Percentiles rank a stretch among this genome's conserved stretches.
phyloP scores from a whole-genome alignment of 2,329 filamentous ascomycete species.

The Sphaerostilbella broomeana region DNA sequence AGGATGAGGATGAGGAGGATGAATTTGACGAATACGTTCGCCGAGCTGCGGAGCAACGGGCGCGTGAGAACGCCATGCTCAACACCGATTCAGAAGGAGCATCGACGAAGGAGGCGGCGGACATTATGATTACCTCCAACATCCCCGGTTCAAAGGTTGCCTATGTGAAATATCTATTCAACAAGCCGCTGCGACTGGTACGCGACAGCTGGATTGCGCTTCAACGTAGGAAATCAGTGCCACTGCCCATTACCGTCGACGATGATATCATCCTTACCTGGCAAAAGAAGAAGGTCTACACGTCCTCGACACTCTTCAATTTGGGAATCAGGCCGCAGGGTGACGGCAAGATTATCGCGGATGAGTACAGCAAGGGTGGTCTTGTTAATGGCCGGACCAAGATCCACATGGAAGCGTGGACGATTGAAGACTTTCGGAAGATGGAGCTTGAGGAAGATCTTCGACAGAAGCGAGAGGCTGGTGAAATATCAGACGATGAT shows the following conservation, averaged over 20 bases:
- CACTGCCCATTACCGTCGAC: conserved; percentile 34
- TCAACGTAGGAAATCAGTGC: conserved; percentile 41
- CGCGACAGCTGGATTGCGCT: conserved; percentile 62
- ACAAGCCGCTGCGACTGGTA: conserved; percentile 60
- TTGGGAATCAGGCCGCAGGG: conserved; percentile 51
- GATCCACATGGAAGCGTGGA: conserved; percentile 75
- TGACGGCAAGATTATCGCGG: conserved; percentile 36
- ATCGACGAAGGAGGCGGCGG: conserved; percentile 22
- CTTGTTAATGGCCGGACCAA: conserved; percentile 45
- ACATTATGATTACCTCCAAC: conserved; percentile 50
- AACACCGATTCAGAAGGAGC: conserved; percentile 13
- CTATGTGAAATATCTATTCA: conserved; percentile 58
- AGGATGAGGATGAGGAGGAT: conserved; percentile 21
- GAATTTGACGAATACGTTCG: conserved; percentile 41
- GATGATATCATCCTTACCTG: conserved; percentile 69
- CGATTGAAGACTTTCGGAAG: conserved; percentile 51
- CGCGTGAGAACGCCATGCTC: conserved; percentile 20
- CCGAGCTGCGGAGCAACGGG: conserved; percentile 32
- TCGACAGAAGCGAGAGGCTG: conserved; percentile 36
- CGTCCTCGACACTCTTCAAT: conserved; percentile 64
- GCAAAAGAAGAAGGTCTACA: conserved; percentile 65
- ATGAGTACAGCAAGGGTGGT: conserved; percentile 33
- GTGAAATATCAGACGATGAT: conserved; percentile 32
- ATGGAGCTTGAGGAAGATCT: conserved; percentile 44
- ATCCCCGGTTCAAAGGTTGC: conserved; percentile 52